Conservation (phyloP, 2,329 filamentous ascomycete genomes). For the Fusarium metavorans region DNA sequence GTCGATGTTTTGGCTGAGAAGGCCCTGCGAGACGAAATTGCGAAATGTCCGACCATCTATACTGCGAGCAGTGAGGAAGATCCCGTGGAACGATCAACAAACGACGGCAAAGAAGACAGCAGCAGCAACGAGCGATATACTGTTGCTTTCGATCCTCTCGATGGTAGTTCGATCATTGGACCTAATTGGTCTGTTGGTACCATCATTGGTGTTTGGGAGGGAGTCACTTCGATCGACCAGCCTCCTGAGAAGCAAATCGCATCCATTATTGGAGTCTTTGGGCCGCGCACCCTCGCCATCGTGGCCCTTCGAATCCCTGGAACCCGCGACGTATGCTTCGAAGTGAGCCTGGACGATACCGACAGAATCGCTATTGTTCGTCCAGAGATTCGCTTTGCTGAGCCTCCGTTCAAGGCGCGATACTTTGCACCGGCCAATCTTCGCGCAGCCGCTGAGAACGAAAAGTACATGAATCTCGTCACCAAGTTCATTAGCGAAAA, state of each 20-base stretch:
- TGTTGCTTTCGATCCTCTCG: constrained; percentile 72
- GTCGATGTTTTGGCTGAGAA: constrained; percentile 66
- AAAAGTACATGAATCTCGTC: constrained; percentile 62
- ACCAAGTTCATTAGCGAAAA: constrained; percentile 61
- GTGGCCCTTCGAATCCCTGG: constrained; percentile 65
- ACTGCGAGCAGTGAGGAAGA: constrained; percentile 72
- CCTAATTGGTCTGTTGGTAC: constrained; percentile 70
- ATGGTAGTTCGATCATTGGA: constrained; percentile 71
- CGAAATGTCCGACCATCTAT: constrained; percentile 57
- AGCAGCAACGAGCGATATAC: constrained; percentile 61
- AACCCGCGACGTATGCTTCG: constrained; percentile 58
- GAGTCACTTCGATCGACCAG: constrained; percentile 57
- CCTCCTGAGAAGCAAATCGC: constrained; percentile 59
- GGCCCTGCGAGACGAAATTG: constrained; percentile 59
- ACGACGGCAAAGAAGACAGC: neutral
- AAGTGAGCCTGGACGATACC: constrained; percentile 58
- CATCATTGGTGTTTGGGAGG: constrained; percentile 71
- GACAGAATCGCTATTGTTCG: constrained; percentile 55
- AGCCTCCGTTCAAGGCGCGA: constrained; percentile 58
- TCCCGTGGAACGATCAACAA: constrained; percentile 59
- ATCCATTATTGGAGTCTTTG: constrained; percentile 65
- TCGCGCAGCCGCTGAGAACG: constrained; percentile 65
- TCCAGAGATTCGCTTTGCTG: constrained; percentile 52
- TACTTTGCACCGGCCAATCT: constrained; percentile 75
- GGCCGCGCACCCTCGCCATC: constrained; percentile 67